Evolutionary conservation across 176 grass and related monocot genomes (phyloP), one percentile per base, ranked within the genome.

Genomic region (Themeda triandra): DNA sequence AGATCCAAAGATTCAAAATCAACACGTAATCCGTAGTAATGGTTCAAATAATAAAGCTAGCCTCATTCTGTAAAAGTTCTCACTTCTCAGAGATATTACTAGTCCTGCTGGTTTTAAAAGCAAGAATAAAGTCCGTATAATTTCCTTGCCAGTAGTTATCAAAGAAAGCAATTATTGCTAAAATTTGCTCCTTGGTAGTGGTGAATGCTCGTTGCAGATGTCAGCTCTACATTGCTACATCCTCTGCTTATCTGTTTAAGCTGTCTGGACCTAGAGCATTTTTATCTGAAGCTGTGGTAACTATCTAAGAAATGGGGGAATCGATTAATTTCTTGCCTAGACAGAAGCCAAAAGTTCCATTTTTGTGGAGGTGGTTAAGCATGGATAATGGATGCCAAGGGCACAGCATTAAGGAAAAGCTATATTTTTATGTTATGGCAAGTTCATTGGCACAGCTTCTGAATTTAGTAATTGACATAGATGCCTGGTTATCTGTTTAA

Each of bases 361-460:
- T 56, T 56, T 23, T 56, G 53, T 56, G 53, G 53, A 19, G 53
- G 53, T 56, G 53, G 19, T 21, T 56, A 56, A 54, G 51, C 19
- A 54, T 8, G 51, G 18, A 23, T 54, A 54, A 23, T 54, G 6
- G 49, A 53, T 53, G 2, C 23, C 18, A 54, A 54, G 51, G 19
- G 6, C n/a, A 23, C 51, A 0, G 6, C 19, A 54, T 49, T 46
- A 46, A 14, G 5, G 51, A 19, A 60, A 54, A 54, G 18, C 51
- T 54, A 36, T 41, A 70, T 5, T 69, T 82, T 60, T 27, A 25
- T 76, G 75, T 60, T 27, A 33, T 87, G 63, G 72, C 51, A 82
- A 66, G 23, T 63, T 77, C 54, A 82, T 21, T 35, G n/a, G 23
- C 27, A 87, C 25, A 59, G 37, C 66, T 59, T 36, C 54, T 45